phyloP scores from a whole-genome alignment of 345 rosid species.

The Arabidopsis thaliana region DNA sequence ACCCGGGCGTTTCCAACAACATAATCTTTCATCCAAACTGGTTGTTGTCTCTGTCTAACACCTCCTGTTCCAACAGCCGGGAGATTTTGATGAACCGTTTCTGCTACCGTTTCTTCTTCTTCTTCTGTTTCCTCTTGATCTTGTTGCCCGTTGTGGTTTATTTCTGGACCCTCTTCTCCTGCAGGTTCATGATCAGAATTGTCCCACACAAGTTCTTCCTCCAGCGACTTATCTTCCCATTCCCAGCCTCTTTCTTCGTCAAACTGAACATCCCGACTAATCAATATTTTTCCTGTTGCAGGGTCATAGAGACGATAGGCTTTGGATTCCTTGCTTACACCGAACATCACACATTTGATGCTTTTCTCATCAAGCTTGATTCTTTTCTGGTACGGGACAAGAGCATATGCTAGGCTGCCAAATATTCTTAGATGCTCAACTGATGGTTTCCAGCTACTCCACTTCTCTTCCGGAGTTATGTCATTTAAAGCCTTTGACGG shows the following conservation, averaged over 20 bases:
- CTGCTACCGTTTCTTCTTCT: too few relatives aligned
- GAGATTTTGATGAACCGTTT: too few relatives aligned
- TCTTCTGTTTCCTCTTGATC: too few relatives aligned
- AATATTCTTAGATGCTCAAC: background rate
- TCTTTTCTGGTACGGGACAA: background rate
- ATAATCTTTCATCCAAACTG: too few relatives aligned
- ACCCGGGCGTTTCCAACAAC: too few relatives aligned
- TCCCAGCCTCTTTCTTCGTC: background rate
- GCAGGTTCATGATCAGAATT: too few relatives aligned
- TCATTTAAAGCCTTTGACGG: background rate
- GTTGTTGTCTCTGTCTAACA: too few relatives aligned
- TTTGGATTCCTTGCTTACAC: background rate
- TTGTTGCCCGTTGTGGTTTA: too few relatives aligned
- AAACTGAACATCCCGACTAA: background rate
- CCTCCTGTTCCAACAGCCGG: too few relatives aligned
- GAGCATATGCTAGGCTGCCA: accelerated
- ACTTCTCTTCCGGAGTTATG: background rate
- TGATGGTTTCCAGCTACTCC: background rate
- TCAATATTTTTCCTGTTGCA: background rate
- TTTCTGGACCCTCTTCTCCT: too few relatives aligned
- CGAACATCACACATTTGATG: background rate
- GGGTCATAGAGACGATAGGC: background rate
- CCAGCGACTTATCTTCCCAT: too few relatives aligned
- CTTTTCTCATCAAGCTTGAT: background rate
- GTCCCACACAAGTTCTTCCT: too few relatives aligned